These are phyloP conservation scores for Xylariaceae sp. DNA, from an alignment of 2,329 filamentous ascomycete species.

Conservation along the genomic window DNA sequence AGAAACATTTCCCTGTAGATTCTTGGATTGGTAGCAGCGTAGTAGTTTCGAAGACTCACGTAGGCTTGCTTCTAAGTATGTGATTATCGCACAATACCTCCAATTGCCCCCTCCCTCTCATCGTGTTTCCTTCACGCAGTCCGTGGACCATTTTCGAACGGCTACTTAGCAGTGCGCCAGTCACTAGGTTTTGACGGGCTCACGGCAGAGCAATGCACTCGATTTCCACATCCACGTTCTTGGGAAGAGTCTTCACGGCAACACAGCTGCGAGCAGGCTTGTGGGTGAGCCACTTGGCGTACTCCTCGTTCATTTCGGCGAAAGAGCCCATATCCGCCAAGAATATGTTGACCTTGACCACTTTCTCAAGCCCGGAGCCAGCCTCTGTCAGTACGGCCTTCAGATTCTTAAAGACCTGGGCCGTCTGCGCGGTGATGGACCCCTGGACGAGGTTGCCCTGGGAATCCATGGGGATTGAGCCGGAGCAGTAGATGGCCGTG, in stretches of 20 bases:
- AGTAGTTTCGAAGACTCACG: too few relatives aligned
- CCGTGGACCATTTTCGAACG: background rate
- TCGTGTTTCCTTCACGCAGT: background rate
- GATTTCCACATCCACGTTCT: slow-evolving; percentile 83
- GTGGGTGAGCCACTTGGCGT: slow-evolving; percentile 75
- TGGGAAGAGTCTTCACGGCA: slow-evolving; percentile 81
- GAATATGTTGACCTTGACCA: slow-evolving; percentile 92
- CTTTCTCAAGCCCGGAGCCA: slow-evolving; percentile 68
- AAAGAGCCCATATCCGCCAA: slow-evolving; percentile 89
- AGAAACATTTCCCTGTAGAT: too few relatives aligned
- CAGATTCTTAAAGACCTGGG: slow-evolving; percentile 67
- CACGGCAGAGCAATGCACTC: slow-evolving; percentile 71
- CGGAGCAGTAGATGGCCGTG: slow-evolving; percentile 60
- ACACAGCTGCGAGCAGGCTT: slow-evolving; percentile 88
- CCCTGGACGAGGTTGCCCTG: slow-evolving; percentile 52
- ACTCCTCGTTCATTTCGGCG: slow-evolving; percentile 77
- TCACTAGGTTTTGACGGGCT: background rate
- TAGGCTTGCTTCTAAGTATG: too few relatives aligned
- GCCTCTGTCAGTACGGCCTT: slow-evolving; percentile 77
- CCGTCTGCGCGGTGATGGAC: slow-evolving; percentile 58
- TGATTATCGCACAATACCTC: too few relatives aligned
- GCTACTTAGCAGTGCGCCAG: background rate
- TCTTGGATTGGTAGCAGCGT: too few relatives aligned
- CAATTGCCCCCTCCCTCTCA: background rate
- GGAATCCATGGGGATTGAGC: slow-evolving; percentile 64